Percentiles rank a stretch among this genome's conserved stretches.
Conservation (phyloP, 202 grass and related monocot species). For the Bolboschoenoplectus hybrid region DNA sequence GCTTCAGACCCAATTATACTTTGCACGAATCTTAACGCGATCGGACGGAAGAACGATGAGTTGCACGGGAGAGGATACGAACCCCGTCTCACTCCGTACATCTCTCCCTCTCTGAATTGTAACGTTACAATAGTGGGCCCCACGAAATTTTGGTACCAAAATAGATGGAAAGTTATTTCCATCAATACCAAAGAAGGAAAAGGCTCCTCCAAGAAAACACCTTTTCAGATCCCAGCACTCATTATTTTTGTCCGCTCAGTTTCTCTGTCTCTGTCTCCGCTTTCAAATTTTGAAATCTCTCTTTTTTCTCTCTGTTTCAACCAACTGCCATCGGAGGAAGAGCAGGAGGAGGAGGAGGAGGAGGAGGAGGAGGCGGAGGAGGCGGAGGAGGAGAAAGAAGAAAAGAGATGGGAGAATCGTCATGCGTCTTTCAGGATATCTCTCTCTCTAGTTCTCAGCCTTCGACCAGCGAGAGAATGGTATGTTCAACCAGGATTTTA, state of each 20-base stretch:
- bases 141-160: conserved; percentile 18
- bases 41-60: too few relatives aligned
- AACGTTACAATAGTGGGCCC: conserved; percentile 37
- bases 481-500: conserved; percentile 10
- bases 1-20: not conserved
- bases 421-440: conserved; percentile 28
- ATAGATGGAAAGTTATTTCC: not conserved
- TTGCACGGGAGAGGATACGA: too few relatives aligned
- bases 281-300: conserved; percentile 35
- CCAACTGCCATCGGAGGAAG: not conserved
- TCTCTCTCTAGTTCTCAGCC: conserved; percentile 31
- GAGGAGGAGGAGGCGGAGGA: not conserved
- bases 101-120: conserved; percentile 25
- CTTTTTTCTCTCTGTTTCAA: not conserved
- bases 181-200: not conserved
- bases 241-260: not conserved
- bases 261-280: not conserved
- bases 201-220: conserved; percentile 16
- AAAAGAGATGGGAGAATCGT: conserved; percentile 33
- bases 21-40: too few relatives aligned
- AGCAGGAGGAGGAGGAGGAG: not conserved
- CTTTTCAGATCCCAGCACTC: conserved; percentile 7
- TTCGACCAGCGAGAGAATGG: conserved; percentile 35
- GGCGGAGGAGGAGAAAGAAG: not conserved
- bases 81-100: not conserved